Evolutionary conservation across 2,329 filamentous ascomycete species (phyloP).

Genomic region (Fusarium paranaense): DNA sequence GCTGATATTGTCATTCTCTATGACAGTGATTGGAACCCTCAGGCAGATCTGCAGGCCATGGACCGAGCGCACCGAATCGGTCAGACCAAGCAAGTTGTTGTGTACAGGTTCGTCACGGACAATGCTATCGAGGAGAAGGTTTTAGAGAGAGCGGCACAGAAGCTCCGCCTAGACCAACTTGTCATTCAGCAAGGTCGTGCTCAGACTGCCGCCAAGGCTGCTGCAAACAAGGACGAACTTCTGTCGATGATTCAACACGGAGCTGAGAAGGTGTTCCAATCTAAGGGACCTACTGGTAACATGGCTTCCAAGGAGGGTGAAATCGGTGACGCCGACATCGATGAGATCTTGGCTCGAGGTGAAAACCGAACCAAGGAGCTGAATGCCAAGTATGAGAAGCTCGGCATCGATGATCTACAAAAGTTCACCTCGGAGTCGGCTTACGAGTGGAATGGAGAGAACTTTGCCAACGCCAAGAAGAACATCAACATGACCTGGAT

Average conservation of each 20-base stretch:
- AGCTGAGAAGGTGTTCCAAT: conserved; percentile 91
- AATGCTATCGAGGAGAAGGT: conserved; percentile 99
- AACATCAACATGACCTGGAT: conserved; percentile 96
- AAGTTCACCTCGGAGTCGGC: conserved; percentile 98
- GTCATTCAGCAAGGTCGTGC: conserved; percentile 98
- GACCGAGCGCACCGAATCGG: conserved; percentile 98
- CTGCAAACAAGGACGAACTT: conserved; percentile 95
- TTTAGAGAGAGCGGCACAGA: conserved; percentile 94
- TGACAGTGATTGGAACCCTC: conserved; percentile 98
- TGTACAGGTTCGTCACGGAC: conserved; percentile 97
- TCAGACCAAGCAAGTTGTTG: conserved; percentile 96
- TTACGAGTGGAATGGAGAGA: conserved; percentile 99
- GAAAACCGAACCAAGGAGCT: conserved; percentile 90
- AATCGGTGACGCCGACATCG: conserved; percentile 89
- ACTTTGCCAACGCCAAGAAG: conserved; percentile 92
- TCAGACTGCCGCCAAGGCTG: conserved; percentile 89
- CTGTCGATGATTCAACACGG: conserved; percentile 99
- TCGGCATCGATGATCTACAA: conserved; percentile 95
- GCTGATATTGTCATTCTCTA: conserved; percentile 97
- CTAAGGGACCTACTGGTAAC: conserved; percentile 72
- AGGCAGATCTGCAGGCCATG: conserved; percentile 98
- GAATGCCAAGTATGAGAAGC: conserved; percentile 94
- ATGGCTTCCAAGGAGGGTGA: conserved; percentile 70
- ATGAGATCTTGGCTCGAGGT: conserved; percentile 85
- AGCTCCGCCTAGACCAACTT: conserved; percentile 93